Evolutionary conservation across 2,329 filamentous ascomycete genomes (phyloP).

Genomic region (Huntiella omanensis): DNA sequence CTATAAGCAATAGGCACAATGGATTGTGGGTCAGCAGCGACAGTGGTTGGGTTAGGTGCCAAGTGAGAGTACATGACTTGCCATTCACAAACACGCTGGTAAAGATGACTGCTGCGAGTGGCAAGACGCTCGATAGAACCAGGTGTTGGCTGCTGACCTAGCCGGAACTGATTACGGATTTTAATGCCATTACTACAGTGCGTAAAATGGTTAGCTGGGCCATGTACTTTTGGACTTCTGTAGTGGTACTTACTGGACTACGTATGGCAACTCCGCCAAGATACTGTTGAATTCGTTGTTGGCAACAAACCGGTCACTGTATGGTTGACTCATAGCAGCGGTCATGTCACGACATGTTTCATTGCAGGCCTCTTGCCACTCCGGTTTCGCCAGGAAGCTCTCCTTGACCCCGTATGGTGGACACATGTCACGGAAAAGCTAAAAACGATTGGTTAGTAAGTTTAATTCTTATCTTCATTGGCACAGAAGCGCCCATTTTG

Average conservation of each 20-base stretch:
- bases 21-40: slow-evolving; percentile 17
- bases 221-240: background rate
- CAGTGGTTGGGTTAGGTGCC: slow-evolving; percentile 14
- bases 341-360: background rate
- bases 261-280: slow-evolving; percentile 17
- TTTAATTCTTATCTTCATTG: too few relatives aligned
- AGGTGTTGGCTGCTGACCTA: slow-evolving; percentile 17
- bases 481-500: too few relatives aligned
- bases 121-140: slow-evolving; percentile 14
- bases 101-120: slow-evolving; percentile 15
- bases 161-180: slow-evolving; percentile 17
- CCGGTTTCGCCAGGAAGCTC: slow-evolving; percentile 20
- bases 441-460: background rate
- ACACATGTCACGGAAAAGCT: slow-evolving; percentile 7
- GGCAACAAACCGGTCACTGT: slow-evolving; percentile 10
- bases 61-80: slow-evolving; percentile 12
- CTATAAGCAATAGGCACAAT: slow-evolving; percentile 18
- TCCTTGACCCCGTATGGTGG: slow-evolving; percentile 14
- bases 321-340: background rate
- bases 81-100: slow-evolving; percentile 19
- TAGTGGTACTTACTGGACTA: slow-evolving; percentile 2
- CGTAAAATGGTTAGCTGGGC: background rate
- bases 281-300: slow-evolving; percentile 19
- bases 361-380: slow-evolving; percentile 19
- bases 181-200: slow-evolving; percentile 14